phyloP scores from a whole-genome alignment of 495 filamentous ascomycete genomes.

The Parathielavia appendiculata region DNA sequence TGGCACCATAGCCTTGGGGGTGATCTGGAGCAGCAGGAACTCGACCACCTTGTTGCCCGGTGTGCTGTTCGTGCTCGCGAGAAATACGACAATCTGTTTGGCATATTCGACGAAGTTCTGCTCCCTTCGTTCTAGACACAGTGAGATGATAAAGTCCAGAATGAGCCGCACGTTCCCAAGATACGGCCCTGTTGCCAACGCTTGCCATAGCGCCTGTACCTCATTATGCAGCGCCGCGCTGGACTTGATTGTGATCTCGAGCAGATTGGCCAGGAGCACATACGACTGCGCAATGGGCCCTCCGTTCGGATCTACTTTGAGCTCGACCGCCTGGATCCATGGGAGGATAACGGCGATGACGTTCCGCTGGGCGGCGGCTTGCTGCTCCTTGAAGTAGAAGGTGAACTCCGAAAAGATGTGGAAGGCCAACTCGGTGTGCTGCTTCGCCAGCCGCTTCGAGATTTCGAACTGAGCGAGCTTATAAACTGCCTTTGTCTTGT shows the following conservation, averaged over 20 bases:
- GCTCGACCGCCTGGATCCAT: constrained; percentile 91
- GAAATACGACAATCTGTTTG: constrained; percentile 94
- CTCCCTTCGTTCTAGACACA: constrained; percentile 87
- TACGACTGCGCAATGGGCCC: constrained; percentile 86
- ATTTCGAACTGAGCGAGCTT: constrained; percentile 96
- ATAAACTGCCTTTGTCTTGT: constrained; percentile 97
- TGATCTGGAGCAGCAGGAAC: constrained; percentile 83
- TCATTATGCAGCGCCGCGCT: constrained; percentile 87
- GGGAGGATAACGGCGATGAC: constrained; percentile 92
- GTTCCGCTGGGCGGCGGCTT: constrained; percentile 77
- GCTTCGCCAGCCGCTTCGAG: constrained; percentile 80
- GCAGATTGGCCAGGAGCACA: constrained; percentile 90
- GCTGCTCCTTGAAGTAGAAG: constrained; percentile 78
- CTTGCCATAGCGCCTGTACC: constrained; percentile 96
- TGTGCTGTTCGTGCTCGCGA: constrained; percentile 78
- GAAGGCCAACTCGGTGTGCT: constrained; percentile 83
- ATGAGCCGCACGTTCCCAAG: constrained; percentile 93
- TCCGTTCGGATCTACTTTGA: constrained; percentile 91
- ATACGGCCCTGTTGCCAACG: constrained; percentile 86
- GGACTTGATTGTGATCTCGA: constrained; percentile 92
- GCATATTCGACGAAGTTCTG: constrained; percentile 97
- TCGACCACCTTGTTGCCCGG: constrained; percentile 85
- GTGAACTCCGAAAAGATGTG: constrained; percentile 93
- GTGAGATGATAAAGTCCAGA: constrained; percentile 88
- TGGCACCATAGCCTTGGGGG: constrained; percentile 82